Conservation (phyloP, 306 rosid species). For the Pyrus betulifolia region DNA sequence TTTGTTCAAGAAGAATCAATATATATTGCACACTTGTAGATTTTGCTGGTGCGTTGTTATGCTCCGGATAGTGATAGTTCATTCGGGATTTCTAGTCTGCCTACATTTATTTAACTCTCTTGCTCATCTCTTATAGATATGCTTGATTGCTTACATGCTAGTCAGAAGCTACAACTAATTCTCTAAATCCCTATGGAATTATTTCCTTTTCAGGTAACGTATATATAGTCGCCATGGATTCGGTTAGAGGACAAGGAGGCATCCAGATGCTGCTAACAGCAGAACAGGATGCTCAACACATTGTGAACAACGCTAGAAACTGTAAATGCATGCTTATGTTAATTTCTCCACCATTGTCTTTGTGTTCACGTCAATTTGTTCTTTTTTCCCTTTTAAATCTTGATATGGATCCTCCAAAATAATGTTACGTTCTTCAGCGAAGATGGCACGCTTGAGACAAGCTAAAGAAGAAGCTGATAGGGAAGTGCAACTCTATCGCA, state of each 20-base stretch:
- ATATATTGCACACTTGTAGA: neutral
- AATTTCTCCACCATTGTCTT: neutral
- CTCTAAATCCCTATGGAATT: neutral
- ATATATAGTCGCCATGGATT: conserved; percentile 39
- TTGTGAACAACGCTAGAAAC: conserved; percentile 63
- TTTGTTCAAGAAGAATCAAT: neutral
- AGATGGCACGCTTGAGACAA: conserved; percentile 55
- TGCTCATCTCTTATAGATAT: neutral
- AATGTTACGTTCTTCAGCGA: conserved; percentile 31
- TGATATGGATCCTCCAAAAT: neutral
- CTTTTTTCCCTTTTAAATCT: neutral
- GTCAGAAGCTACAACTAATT: neutral
- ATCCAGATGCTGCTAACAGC: conserved; percentile 78
- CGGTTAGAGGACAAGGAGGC: conserved; percentile 77
- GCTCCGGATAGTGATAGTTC: neutral
- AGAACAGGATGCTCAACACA: conserved; percentile 82
- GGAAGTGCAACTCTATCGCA: conserved; percentile 46
- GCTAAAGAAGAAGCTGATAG: conserved; percentile 73
- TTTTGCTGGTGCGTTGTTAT: neutral
- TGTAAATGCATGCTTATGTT: conserved; percentile 20
- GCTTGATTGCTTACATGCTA: neutral
- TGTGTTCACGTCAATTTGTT: neutral
- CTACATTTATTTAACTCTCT: neutral
- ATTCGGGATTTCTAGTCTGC: too few species aligned
- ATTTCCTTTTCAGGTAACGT: neutral